Conservation (phyloP, 495 filamentous ascomycete species). For the Lasiosphaeria ovina region DNA sequence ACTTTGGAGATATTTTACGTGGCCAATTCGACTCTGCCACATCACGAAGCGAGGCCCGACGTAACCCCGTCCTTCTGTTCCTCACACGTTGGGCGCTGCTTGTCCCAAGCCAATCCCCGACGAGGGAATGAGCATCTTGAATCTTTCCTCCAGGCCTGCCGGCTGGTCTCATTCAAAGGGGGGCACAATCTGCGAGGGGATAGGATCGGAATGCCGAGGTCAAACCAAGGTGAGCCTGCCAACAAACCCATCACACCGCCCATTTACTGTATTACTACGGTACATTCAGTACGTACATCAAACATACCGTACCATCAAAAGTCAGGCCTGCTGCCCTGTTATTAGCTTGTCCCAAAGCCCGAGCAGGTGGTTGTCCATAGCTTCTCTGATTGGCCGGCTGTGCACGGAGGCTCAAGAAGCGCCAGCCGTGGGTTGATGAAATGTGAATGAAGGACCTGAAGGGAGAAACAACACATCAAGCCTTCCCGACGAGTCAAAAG, state of each 20-base stretch:
- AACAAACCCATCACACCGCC: slow-evolving; percentile 6
- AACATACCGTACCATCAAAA: neutral
- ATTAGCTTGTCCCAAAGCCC: slow-evolving; percentile 1
- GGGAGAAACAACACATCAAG: neutral
- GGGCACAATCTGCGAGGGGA: slow-evolving; percentile 14
- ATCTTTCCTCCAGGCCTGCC: neutral
- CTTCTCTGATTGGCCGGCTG: neutral
- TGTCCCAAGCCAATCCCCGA: too few relatives aligned
- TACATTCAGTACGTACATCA: too few relatives aligned
- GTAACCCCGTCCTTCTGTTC: slow-evolving; percentile 6
- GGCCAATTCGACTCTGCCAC: slow-evolving; percentile 22
- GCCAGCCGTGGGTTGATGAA: neutral
- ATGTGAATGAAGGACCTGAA: neutral
- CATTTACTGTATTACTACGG: neutral
- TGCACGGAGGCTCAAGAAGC: neutral
- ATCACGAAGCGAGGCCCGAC: slow-evolving; percentile 14
- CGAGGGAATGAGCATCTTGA: neutral
- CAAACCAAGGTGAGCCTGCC: slow-evolving; percentile 5
- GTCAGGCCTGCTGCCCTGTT: neutral
- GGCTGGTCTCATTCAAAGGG: neutral
- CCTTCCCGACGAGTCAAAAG: neutral
- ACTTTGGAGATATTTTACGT: neutral
- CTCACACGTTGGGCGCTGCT: neutral
- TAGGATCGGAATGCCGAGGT: slow-evolving; percentile 4
- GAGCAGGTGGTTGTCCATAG: neutral